Evolutionary conservation across 495 filamentous ascomycete genomes (phyloP).

Genomic region (Xylaria bambusicola): DNA sequence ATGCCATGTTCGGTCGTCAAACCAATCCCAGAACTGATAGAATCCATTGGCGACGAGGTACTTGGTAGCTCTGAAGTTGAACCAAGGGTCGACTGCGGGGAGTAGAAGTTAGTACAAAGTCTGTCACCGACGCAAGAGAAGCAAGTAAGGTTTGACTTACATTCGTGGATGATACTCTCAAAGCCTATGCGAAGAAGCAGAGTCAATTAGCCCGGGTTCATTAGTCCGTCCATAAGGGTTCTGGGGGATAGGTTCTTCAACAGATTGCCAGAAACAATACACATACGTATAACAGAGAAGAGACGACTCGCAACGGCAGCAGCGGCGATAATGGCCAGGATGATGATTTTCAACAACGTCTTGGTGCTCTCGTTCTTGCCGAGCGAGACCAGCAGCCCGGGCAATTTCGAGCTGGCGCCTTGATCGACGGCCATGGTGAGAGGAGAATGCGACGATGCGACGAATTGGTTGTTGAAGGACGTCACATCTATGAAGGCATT

Average conservation of each 20-base stretch:
- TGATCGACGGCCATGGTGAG: conserved; percentile 30
- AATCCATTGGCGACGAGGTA: conserved; percentile 96
- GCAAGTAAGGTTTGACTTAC: conserved; percentile 58
- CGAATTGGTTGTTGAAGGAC: conserved; percentile 16
- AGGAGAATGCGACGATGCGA: conserved; percentile 28
- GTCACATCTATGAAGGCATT: conserved; percentile 29
- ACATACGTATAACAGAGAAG: conserved; percentile 96
- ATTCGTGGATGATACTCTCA: conserved; percentile 99
- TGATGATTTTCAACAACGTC: conserved; percentile 84
- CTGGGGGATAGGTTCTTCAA: not conserved
- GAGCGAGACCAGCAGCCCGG: conserved; percentile 43
- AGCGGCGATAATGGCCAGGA: conserved; percentile 88
- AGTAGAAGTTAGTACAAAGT: conserved; percentile 21
- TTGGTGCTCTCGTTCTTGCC: conserved; percentile 68
- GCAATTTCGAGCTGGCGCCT: conserved; percentile 23
- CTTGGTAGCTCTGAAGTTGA: conserved; percentile 98
- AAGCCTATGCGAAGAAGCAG: conserved; percentile 67
- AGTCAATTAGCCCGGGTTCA: conserved; percentile 2
- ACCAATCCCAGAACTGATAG: conserved; percentile 99
- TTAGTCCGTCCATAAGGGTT: not conserved
- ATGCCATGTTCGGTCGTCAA: conserved; percentile 99
- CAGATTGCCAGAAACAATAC: conserved; percentile 11
- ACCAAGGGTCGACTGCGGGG: conserved; percentile 94
- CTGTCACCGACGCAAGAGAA: conserved; percentile 14
- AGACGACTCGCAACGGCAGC: conserved; percentile 92